Base-by-base conservation (phyloP, 2,329 filamentous ascomycete species). In the Aureobasidium pullulans region DNA sequence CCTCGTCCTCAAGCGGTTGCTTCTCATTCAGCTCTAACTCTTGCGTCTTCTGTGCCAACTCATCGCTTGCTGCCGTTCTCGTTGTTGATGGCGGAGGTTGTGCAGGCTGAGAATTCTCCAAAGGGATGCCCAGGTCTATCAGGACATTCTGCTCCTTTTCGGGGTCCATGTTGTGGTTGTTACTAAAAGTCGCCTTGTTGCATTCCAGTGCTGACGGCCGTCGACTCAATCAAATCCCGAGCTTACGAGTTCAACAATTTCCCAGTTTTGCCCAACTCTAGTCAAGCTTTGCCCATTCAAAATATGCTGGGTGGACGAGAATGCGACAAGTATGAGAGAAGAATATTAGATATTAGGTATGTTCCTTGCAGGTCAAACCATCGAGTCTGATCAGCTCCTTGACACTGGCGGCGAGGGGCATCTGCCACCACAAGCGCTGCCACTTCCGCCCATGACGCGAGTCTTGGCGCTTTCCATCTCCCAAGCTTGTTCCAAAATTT, bases 121-220 rank as follows among this genome's bases (percentile, higher is more conserved):
- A 32, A 4, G 46, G 57, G 13, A 60, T 60, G 1, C 57, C 57
- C 11, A 52, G 37, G 29, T 60, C 40, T n/a, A 49, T 44, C 57
- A 52, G 32, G 23, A 50, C 52, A 31, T 57, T 48, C 5, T 48
- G 31, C 43, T 59, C 47, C 23, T 47, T 39, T 9, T 46, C 53
- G 1, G 29, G 23, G 15, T 54, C 54, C 54, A 57, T 57, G 16
- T 32, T 59, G 29, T 52, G 9, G 32, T 44, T 34, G 54, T 54
- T 16, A 23, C 19, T 37, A 7, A 2, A 23, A 9, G 43, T 19
- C 23, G 43, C 23, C 32, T 15, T 23, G 6, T 16, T 40, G 32
- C 40, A 42, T 34, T 43, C 29, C 49, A 32, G 34, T 52, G 59
- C 53, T 54, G 50, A 54, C 49, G 23, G 15, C n/a, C 48, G 23